Conservation (phyloP, 768 basidiomycete genomes). For the Pleurotus tuoliensis region DNA sequence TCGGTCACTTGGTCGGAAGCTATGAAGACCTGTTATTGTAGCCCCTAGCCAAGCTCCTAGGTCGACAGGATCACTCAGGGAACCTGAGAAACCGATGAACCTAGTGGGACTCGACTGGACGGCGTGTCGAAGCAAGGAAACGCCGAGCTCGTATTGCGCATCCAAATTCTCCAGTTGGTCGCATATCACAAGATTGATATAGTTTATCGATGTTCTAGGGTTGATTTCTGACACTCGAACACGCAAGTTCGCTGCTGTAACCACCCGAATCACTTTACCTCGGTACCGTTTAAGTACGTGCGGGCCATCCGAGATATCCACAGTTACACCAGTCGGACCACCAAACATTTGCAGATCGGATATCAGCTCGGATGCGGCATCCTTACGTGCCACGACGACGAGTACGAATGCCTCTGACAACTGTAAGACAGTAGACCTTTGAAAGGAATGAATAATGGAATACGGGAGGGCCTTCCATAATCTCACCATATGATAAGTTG, state of each 20-base stretch:
- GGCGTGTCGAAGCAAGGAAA: slow-evolving; percentile 68
- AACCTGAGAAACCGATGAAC: slow-evolving; percentile 71
- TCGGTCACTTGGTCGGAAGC: slow-evolving; percentile 79
- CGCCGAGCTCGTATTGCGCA: slow-evolving; percentile 72
- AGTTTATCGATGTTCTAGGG: slow-evolving; percentile 23
- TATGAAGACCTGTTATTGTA: slow-evolving; percentile 56
- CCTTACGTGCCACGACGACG: slow-evolving; percentile 57
- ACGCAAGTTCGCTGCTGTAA: slow-evolving; percentile 52
- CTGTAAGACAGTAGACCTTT: slow-evolving; percentile 53
- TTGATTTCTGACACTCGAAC: slow-evolving; percentile 31
- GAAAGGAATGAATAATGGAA: slow-evolving; percentile 10
- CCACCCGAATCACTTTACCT: slow-evolving; percentile 49
- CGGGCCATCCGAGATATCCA: slow-evolving; percentile 32
- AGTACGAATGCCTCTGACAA: slow-evolving; percentile 52
- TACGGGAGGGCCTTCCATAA: background rate
- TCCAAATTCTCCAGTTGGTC: slow-evolving; percentile 87
- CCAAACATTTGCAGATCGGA: slow-evolving; percentile 47
- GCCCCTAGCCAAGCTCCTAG: slow-evolving; percentile 84
- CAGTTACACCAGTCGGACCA: slow-evolving; percentile 32
- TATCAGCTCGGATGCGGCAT: slow-evolving; percentile 50
- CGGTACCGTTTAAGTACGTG: slow-evolving; percentile 32
- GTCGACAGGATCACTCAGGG: slow-evolving; percentile 77
- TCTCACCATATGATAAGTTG: slow-evolving; percentile 72
- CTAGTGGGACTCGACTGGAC: slow-evolving; percentile 63
- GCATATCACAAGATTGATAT: slow-evolving; percentile 67